These are phyloP conservation scores for bread wheat (Triticum aestivum) DNA, from an alignment of 176 grass and related monocot genomes.

Conservation along the genomic window DNA sequence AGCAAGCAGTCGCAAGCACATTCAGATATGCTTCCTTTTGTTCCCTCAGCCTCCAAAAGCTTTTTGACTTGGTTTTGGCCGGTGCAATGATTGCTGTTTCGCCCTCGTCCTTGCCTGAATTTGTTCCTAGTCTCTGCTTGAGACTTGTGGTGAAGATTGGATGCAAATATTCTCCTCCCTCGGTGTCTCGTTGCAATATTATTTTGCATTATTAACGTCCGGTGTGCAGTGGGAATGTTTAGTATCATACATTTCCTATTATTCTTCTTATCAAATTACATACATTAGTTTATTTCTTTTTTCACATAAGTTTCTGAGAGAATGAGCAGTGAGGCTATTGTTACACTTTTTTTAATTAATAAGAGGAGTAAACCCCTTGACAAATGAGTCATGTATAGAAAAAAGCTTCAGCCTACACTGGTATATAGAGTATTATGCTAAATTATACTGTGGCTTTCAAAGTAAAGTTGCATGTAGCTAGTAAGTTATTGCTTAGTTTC, in stretches of 20 bases:
- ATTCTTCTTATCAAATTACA: too few species aligned
- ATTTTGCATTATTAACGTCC: too few species aligned
- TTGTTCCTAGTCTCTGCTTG: neutral
- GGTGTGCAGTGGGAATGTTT: too few species aligned
- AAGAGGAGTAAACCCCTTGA: neutral
- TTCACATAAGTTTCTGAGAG: too few species aligned
- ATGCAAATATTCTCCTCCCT: too few species aligned
- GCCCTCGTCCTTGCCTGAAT: neutral
- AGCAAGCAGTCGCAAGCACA: conserved; percentile 6
- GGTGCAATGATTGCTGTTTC: conserved; percentile 7
- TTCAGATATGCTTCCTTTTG: conserved; percentile 17
- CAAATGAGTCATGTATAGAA: neutral
- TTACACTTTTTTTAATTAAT: neutral
- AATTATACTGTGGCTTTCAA: neutral
- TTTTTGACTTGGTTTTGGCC: conserved; percentile 30
- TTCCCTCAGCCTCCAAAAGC: conserved; percentile 17
- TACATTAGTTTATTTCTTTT: too few species aligned
- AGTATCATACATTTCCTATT: too few species aligned
- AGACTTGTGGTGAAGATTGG: neutral
- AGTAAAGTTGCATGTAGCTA: too few species aligned
- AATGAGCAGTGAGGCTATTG: neutral
- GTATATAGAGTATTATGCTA: neutral
- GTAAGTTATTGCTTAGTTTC: too few species aligned
- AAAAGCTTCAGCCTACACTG: neutral
- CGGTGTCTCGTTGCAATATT: too few species aligned